phyloP scores from a whole-genome alignment of 2,329 filamentous ascomycete genomes.

The Penicillium sp. region DNA sequence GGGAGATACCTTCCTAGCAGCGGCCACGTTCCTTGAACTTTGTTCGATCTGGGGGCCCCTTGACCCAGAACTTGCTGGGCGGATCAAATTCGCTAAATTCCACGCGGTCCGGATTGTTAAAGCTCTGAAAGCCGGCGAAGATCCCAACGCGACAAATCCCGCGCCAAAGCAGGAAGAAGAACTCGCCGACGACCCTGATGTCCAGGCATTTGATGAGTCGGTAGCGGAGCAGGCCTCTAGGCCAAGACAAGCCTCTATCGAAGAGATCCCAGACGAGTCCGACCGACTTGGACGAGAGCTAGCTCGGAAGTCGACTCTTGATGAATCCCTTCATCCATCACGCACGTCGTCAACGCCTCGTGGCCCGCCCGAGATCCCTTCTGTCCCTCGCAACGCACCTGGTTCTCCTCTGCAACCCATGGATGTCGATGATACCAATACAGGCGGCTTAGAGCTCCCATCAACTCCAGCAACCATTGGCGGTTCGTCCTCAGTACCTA shows the following conservation, averaged over 20 bases:
- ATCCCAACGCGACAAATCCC: slow-evolving; percentile 90
- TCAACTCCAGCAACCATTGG: slow-evolving; percentile 41
- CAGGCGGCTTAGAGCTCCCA: slow-evolving; percentile 38
- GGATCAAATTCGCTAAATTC: slow-evolving; percentile 96
- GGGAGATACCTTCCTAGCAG: slow-evolving; percentile 88
- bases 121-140: slow-evolving; percentile 83
- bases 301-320: slow-evolving; percentile 50
- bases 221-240: slow-evolving; percentile 48
- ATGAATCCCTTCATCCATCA: slow-evolving; percentile 53
- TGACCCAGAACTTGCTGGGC: slow-evolving; percentile 74
- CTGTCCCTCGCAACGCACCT: slow-evolving; percentile 27
- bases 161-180: slow-evolving; percentile 57
- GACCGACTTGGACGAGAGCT: slow-evolving; percentile 48
- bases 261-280: slow-evolving; percentile 60
- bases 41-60: slow-evolving; percentile 77
- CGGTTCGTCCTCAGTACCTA: slow-evolving; percentile 26
- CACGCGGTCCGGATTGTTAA: slow-evolving; percentile 88
- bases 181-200: slow-evolving; percentile 60
- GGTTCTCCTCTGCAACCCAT: slow-evolving; percentile 30
- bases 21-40: slow-evolving; percentile 87
- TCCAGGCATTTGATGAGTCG: slow-evolving; percentile 53
- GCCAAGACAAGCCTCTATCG: slow-evolving; percentile 55
- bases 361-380: slow-evolving; percentile 27
- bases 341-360: slow-evolving; percentile 44
- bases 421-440: slow-evolving; percentile 38